Conservation (phyloP, 176 grass and related monocot species). For the Oryza longistaminata region DNA sequence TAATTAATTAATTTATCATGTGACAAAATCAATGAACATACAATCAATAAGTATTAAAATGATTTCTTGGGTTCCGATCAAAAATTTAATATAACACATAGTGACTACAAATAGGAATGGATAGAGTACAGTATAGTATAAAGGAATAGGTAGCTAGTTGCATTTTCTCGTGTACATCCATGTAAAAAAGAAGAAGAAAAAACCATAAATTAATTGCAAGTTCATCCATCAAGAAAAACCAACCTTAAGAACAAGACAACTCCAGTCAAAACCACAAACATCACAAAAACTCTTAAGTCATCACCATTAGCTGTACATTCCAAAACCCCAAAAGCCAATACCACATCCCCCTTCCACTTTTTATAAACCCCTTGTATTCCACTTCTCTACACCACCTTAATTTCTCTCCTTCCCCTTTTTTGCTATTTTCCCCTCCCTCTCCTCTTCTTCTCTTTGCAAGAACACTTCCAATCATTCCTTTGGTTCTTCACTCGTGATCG, state of each 20-base stretch:
- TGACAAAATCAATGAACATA: too few species aligned
- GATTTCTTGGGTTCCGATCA: too few species aligned
- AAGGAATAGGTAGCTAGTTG: too few species aligned
- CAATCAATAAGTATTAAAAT: too few species aligned
- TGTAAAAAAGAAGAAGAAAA: too few species aligned
- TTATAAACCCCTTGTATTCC: slow-evolving; percentile 24
- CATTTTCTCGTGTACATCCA: too few species aligned
- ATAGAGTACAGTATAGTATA: too few species aligned
- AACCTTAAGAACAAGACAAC: not conserved
- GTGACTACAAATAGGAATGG: too few species aligned
- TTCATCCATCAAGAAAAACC: not conserved
- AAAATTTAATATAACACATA: too few species aligned
- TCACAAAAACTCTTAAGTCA: not conserved
- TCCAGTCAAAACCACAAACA: not conserved
- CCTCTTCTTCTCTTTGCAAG: not conserved
- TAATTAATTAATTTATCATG: too few species aligned
- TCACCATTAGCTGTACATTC: not conserved
- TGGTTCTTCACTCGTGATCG: not conserved
- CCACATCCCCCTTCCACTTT: not conserved
- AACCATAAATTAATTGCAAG: not conserved
- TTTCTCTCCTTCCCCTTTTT: not conserved
- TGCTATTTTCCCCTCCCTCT: not conserved
- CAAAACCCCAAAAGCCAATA: slow-evolving; percentile 25
- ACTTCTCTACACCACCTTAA: not conserved
- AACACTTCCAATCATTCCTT: not conserved